Conservation (phyloP, 2,329 filamentous ascomycete species). For the Pseudopithomyces maydicus region DNA sequence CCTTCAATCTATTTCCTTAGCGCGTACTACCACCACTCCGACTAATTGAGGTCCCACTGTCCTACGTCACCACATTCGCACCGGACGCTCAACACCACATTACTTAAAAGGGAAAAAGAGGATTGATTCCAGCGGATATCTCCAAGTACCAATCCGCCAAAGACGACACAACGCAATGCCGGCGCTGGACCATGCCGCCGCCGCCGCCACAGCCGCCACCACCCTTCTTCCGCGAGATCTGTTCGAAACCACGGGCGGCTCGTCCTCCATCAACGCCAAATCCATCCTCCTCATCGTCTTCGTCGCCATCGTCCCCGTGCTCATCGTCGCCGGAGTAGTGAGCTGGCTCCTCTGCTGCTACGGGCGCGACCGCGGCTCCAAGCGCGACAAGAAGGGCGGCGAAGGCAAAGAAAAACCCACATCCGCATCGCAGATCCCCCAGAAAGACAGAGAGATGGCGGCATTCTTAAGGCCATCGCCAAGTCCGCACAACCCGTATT, state of each 20-base stretch:
- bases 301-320: constrained; percentile 29
- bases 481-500: background rate
- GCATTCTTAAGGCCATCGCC: background rate
- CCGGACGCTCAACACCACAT: background rate
- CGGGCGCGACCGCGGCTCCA: background rate
- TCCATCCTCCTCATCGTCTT: constrained; percentile 31
- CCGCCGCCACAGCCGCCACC: constrained; percentile 19
- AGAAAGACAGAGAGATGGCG: background rate
- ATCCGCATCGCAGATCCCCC: background rate
- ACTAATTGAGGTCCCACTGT: background rate
- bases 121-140: no score
- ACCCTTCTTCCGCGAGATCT: no score
- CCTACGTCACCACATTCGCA: background rate
- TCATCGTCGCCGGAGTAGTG: constrained; percentile 29
- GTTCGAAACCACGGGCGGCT: constrained; percentile 12
- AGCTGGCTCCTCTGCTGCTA: constrained; percentile 27
- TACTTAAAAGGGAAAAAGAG: no score
- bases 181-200: constrained; percentile 15
- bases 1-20: background rate
- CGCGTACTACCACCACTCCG: background rate
- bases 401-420: background rate
- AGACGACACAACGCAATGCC: background rate
- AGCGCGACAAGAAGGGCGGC: background rate
- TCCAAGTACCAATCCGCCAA: background rate
- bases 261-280: constrained; percentile 16